These are phyloP conservation scores for Talaromyces sp. DNA, from an alignment of 2,329 filamentous ascomycete species.

Conservation along the genomic window DNA sequence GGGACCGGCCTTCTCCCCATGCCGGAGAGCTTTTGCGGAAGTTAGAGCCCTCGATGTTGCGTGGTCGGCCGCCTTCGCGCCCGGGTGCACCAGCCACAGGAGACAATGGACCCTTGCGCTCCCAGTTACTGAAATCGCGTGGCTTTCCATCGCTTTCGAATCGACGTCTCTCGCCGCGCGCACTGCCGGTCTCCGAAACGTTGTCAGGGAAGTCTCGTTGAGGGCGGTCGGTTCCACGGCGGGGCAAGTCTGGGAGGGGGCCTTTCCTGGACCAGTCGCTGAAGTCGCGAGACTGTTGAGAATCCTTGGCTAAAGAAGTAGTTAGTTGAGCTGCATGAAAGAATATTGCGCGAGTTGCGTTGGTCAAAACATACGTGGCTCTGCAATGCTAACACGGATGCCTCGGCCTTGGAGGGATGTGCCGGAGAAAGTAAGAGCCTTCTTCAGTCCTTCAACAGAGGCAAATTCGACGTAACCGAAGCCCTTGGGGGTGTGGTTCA, in stretches of 20 bases:
- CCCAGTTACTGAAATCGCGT: slow-evolving; percentile 85
- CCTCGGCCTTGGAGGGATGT: slow-evolving; percentile 79
- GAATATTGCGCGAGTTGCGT: not conserved
- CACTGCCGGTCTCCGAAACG: slow-evolving; percentile 53
- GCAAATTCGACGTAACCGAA: slow-evolving; percentile 97
- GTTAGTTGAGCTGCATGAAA: slow-evolving; percentile 28
- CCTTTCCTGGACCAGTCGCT: slow-evolving; percentile 92
- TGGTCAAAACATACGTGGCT: slow-evolving; percentile 67
- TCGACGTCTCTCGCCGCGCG: slow-evolving; percentile 64
- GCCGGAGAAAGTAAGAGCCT: slow-evolving; percentile 79
- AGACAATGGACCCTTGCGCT: slow-evolving; percentile 86
- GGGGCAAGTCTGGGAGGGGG: slow-evolving; percentile 71
- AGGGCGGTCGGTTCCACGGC: slow-evolving; percentile 51
- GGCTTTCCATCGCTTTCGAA: slow-evolving; percentile 68
- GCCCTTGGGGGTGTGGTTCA: slow-evolving; percentile 90
- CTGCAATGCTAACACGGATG: slow-evolving; percentile 91
- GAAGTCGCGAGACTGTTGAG: slow-evolving; percentile 67
- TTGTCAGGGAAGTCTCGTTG: slow-evolving; percentile 50
- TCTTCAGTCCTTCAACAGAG: slow-evolving; percentile 81
- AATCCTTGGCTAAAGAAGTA: slow-evolving; percentile 68
- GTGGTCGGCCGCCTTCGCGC: slow-evolving; percentile 56
- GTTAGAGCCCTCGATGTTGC: slow-evolving; percentile 57
- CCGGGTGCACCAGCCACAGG: slow-evolving; percentile 51
- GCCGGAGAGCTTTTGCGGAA: slow-evolving; percentile 66
- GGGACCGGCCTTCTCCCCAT: slow-evolving; percentile 65